These are phyloP conservation scores for Metschnikowia vanudenii DNA, from an alignment of 805 yeast species.

Conservation along the genomic window DNA sequence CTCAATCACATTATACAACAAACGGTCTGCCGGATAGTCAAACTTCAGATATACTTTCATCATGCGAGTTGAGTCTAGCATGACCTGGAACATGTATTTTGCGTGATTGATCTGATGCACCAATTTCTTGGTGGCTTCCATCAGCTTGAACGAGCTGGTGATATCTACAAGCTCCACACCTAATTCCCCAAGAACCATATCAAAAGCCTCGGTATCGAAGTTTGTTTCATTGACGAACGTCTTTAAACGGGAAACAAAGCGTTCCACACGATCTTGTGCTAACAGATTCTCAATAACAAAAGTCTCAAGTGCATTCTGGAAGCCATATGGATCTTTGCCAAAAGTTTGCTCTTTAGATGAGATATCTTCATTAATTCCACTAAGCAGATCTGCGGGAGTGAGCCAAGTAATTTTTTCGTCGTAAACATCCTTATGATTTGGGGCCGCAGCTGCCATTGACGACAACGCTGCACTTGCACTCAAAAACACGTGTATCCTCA, in stretches of 20 bases:
- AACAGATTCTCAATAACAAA: not conserved
- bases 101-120: not conserved
- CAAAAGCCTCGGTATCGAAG: no score
- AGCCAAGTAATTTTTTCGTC: not conserved
- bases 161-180: not conserved
- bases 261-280: not conserved
- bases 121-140: not conserved
- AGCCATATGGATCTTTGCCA: not conserved
- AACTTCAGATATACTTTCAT: not conserved
- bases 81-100: not conserved
- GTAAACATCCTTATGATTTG: not conserved
- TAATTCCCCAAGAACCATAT: no score
- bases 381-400: no score
- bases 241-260: not conserved
- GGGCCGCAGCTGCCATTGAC: not conserved
- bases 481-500: not conserved
- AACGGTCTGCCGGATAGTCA: not conserved
- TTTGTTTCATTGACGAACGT: not conserved
- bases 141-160: not conserved
- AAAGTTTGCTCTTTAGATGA: not conserved
- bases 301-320: not conserved
- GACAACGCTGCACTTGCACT: not conserved
- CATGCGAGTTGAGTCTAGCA: not conserved
- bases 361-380: not conserved
- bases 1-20: conserved; percentile 2